phyloP scores from a whole-genome alignment of 176 grass and related monocot species.

The Aegilops longissima region DNA sequence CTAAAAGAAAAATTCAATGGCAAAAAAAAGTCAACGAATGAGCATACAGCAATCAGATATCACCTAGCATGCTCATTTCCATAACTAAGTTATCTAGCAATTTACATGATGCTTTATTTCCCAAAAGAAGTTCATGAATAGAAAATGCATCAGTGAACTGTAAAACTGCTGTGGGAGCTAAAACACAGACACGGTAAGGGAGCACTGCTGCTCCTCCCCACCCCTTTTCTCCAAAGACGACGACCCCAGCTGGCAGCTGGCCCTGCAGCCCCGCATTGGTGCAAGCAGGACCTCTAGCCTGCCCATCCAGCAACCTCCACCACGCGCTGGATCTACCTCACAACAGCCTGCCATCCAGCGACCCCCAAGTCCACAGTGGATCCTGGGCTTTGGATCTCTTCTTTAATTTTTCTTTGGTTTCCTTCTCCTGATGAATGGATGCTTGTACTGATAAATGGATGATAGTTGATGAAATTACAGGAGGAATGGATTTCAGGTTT shows the following conservation, averaged over 20 bases:
- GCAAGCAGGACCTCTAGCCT: not conserved
- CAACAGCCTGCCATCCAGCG: not conserved
- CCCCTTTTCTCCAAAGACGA: not conserved
- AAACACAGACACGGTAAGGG: not conserved
- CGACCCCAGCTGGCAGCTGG: not conserved
- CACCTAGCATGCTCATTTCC: not conserved
- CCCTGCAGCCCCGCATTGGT: not conserved
- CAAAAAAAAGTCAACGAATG: constrained; percentile 7
- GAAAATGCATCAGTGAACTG: not conserved
- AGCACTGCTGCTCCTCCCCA: not conserved
- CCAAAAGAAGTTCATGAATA: not conserved
- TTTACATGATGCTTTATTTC: not conserved
- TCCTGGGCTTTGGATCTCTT: not conserved
- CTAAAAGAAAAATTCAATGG: constrained; percentile 47
- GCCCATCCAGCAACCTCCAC: not conserved
- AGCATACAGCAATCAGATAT: not conserved
- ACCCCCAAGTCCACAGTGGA: not conserved
- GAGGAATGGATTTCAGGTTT: not conserved
- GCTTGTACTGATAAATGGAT: not conserved
- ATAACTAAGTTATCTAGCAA: not conserved
- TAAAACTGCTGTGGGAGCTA: not conserved
- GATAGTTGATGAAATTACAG: not conserved
- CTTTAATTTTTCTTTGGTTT: not conserved
- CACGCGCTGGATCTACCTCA: not conserved
- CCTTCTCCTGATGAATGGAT: not conserved